These are phyloP conservation scores for Steccherinum ochraceum DNA, from an alignment of 768 basidiomycete genomes.

Conservation along the genomic window DNA sequence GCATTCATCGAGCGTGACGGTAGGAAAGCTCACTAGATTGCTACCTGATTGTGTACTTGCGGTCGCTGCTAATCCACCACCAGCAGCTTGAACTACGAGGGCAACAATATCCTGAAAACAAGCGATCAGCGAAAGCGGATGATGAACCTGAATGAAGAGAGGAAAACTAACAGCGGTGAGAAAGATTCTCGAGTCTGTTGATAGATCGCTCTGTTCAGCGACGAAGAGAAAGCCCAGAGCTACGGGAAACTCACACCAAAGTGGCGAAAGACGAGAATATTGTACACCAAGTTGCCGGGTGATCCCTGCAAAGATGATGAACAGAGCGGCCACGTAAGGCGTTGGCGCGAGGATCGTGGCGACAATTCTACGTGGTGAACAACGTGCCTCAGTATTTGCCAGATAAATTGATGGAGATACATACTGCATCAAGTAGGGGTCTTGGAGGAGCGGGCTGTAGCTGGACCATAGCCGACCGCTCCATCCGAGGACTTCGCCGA, in stretches of 20 bases:
- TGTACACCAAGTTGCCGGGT: conserved; percentile 36
- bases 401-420: conserved; percentile 9
- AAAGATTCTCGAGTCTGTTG: background rate
- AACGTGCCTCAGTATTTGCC: background rate
- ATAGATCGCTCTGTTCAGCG: conserved; percentile 7
- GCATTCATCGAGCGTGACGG: background rate
- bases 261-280: conserved; percentile 41
- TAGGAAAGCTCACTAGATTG: background rate
- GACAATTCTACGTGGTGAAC: conserved; percentile 17
- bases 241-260: conserved; percentile 29
- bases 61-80: conserved; percentile 47
- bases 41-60: conserved; percentile 19
- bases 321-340: conserved; percentile 50
- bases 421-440: conserved; percentile 40
- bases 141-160: background rate
- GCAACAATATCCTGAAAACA: conserved; percentile 45
- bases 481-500: conserved; percentile 53
- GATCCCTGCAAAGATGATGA: conserved; percentile 45
- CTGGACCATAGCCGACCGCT: conserved; percentile 48
- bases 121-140: background rate
- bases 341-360: conserved; percentile 49
- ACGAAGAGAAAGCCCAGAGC: background rate
- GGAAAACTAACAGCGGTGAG: background rate
- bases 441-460: conserved; percentile 9
- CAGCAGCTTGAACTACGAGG: conserved; percentile 57